These are phyloP conservation scores for Acanthamoeba royreba DNA, from an alignment of 208 protist genomes.

Conservation along the genomic window DNA sequence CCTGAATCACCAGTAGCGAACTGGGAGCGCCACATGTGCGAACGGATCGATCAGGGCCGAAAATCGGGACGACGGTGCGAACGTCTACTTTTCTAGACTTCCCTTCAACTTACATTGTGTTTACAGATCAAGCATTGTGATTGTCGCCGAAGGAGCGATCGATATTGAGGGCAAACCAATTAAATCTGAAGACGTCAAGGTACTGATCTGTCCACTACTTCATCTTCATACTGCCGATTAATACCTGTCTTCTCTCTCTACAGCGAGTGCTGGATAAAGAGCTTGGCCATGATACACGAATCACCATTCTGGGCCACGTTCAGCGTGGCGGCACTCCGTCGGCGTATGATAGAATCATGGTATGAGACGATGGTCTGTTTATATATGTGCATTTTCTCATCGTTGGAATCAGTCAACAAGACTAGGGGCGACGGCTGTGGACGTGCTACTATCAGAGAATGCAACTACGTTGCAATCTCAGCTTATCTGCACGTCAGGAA, in stretches of 20 bases:
- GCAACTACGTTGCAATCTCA: background rate
- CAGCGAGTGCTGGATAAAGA: conserved; percentile 31
- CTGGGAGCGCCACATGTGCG: conserved; percentile 69
- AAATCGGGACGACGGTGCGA: background rate
- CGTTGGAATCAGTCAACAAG: conserved; percentile 20
- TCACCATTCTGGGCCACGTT: conserved; percentile 78
- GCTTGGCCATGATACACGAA: conserved; percentile 65
- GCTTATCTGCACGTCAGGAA: conserved; percentile 57
- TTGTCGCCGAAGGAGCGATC: conserved; percentile 74
- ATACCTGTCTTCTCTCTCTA: background rate
- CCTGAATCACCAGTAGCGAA: conserved; percentile 70
- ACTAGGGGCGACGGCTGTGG: conserved; percentile 45
- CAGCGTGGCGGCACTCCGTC: conserved; percentile 75
- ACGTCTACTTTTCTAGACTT: background rate
- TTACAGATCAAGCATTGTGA: conserved; percentile 55
- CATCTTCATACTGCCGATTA: background rate
- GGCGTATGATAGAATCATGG: conserved; percentile 73
- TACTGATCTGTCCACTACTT: background rate
- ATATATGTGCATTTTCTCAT: conserved; percentile 37
- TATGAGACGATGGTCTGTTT: background rate
- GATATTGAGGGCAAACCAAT: conserved; percentile 70
- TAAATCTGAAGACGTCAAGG: conserved; percentile 48
- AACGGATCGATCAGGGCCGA: conserved; percentile 6
- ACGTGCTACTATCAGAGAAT: conserved; percentile 6
- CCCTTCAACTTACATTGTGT: background rate